Percentiles rank a stretch among this genome's conserved stretches.
Evolutionary conservation across 192 early-diverging fungal genomes (phyloP).

Genomic region (Coemansia sp.): DNA sequence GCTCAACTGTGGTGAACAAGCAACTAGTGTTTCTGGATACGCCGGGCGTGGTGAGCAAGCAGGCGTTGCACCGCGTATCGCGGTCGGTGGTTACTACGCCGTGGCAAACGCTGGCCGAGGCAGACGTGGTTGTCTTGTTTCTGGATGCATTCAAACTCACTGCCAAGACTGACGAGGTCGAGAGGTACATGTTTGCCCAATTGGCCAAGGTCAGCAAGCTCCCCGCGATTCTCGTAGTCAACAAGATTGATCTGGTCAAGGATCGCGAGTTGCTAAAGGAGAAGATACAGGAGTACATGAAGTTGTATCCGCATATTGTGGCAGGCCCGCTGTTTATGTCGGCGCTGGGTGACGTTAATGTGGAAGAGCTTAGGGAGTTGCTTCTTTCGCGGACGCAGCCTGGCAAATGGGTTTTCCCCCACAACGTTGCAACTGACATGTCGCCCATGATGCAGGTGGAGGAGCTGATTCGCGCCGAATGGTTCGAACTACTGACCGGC

Average conservation of each 20-base stretch:
- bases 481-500: conserved; percentile 36
- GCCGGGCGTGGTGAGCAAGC: conserved; percentile 46
- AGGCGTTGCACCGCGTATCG: conserved; percentile 33
- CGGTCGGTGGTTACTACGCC: conserved; percentile 44
- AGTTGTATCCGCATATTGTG: conserved; percentile 20
- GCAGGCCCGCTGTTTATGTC: conserved; percentile 41
- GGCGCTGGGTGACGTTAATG: conserved; percentile 32
- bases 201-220: conserved; percentile 7
- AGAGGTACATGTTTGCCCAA: conserved; percentile 33
- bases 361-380: conserved; percentile 29
- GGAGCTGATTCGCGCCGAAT: conserved; percentile 50
- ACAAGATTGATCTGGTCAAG: conserved; percentile 43
- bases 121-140: conserved; percentile 25
- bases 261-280: conserved; percentile 24
- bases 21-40: conserved; percentile 63
- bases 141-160: conserved; percentile 46
- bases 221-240: conserved; percentile 40
- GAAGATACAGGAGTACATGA: conserved; percentile 17
- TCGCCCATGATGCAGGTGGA: conserved; percentile 47
- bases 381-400: conserved; percentile 25
- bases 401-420: conserved; percentile 42
- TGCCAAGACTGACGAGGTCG: conserved; percentile 34
- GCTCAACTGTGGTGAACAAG: conserved; percentile 57
- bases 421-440: conserved; percentile 31
- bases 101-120: conserved; percentile 46